These are phyloP conservation scores for Rosa rugosa DNA, from an alignment of 306 rosid species.

Conservation along the genomic window DNA sequence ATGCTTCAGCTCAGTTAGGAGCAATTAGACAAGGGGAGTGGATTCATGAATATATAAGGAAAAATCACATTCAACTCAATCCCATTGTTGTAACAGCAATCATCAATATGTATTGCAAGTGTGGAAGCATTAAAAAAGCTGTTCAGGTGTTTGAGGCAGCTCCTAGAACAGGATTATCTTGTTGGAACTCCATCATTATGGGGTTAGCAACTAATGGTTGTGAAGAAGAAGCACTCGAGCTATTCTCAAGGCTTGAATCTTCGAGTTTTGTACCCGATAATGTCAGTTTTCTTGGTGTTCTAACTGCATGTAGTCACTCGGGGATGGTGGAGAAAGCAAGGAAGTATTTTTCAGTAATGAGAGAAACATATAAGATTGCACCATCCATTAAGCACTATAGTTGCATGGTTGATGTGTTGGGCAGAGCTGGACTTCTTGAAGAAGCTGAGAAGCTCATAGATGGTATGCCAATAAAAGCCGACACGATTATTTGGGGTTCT, in stretches of 20 bases:
- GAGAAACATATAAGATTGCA: constrained; percentile 41
- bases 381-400: constrained; percentile 76
- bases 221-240: constrained; percentile 59
- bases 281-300: constrained; percentile 72
- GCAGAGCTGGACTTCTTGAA: constrained; percentile 67
- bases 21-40: constrained; percentile 77
- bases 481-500: constrained; percentile 82
- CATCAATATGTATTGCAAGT: constrained; percentile 83
- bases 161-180: constrained; percentile 51
- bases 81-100: constrained; percentile 64
- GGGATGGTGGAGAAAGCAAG: constrained; percentile 62
- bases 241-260: constrained; percentile 59
- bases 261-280: constrained; percentile 50
- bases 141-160: constrained; percentile 52
- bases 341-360: constrained; percentile 55
- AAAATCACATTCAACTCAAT: constrained; percentile 57
- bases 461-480: constrained; percentile 57
- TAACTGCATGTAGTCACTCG: constrained; percentile 76
- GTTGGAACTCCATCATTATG: constrained; percentile 77
- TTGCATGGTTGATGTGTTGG: constrained; percentile 76
- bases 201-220: constrained; percentile 77
- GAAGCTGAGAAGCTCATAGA: constrained; percentile 71
- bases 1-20: constrained; percentile 82
- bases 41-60: constrained; percentile 65
- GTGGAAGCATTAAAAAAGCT: constrained; percentile 64